Base-by-base conservation (phyloP, 331 rosid genomes). In the Rhamnella rubrinervis region DNA sequence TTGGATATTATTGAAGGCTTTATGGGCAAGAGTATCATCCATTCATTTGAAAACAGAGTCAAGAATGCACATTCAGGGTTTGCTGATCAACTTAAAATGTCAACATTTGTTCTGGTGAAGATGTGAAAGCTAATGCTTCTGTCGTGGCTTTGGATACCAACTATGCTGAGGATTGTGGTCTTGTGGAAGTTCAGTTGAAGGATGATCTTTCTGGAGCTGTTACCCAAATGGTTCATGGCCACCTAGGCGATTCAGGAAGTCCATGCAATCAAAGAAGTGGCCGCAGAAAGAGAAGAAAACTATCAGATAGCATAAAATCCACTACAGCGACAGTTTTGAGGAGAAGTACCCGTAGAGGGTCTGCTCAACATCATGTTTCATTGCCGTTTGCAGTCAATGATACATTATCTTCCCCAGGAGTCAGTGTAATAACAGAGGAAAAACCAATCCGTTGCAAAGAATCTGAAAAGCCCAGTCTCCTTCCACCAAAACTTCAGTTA, bases 331-430 rank as follows among this genome's bases (percentile, higher is more conserved):
- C 92, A 9, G 84, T 75, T 78, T 78, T 95, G 79, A 87, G 99
- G 89, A 89, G 99, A 90, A 95, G 97, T 77, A 66, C 95, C 80
- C 99, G 98, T 57, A 80, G 96, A 70, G 95, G 90, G 51, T 81
- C 89, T 35, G 85, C 88, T 56, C 83, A 66, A 64, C 85, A 79
- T 55, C 77, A 18, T 63, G 79, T 62, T 71, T 68, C 77, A 5
- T 4, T 66, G 41, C 39, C 50, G 38, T 73, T 73, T 79, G 73
- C 67, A 50, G 84, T 44, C 59, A 75, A 77, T 59, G 88, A 82
- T 81, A 69, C 75, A 19, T 53, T 70, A 63, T 23, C 75, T 55
- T 84, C 92, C 20, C 79, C 86, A 55, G 84, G 66, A 15, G 87
- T 80, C 71, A 78, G 88, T 87, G 83, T 73, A 72, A 78, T 77